Evolutionary conservation across 1,284 basidiomycete genomes (phyloP).

Genomic region (Peniophora sp.): DNA sequence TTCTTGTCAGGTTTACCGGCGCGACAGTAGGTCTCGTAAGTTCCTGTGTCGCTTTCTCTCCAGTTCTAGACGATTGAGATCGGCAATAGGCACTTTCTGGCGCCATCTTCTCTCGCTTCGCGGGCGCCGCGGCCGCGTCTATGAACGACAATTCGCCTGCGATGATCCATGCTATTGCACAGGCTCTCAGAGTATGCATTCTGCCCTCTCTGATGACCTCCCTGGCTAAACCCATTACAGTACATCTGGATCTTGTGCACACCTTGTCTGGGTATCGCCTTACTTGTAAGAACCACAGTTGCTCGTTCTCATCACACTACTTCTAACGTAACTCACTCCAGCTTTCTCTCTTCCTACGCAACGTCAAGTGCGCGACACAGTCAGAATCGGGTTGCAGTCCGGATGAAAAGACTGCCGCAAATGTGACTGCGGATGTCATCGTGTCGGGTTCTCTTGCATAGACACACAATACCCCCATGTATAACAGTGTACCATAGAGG

Average conservation of each 20-base stretch:
- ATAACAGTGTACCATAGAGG: too few relatives aligned
- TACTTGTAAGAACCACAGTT: conserved; percentile 22
- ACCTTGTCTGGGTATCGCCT: conserved; percentile 26
- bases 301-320: not conserved
- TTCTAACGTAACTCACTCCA: not conserved
- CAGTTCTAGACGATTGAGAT: not conserved
- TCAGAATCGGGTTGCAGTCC: conserved; percentile 1
- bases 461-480: too few relatives aligned
- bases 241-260: conserved; percentile 25
- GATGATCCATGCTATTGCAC: conserved; percentile 2
- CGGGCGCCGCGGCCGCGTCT: conserved; percentile 8
- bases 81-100: conserved; percentile 1
- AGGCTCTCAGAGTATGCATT: conserved; percentile 1
- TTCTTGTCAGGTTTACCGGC: conserved; percentile 76
- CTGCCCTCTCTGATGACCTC: not conserved
- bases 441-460: too few relatives aligned
- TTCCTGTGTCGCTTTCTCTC: conserved; percentile 5
- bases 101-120: conserved; percentile 6
- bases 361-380: conserved; percentile 1
- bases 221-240: conserved; percentile 3
- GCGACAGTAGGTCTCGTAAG: conserved; percentile 71
- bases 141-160: not conserved
- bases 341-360: conserved; percentile 10
- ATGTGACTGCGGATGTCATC: not conserved
- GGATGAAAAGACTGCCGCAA: not conserved